Evolutionary conservation across 768 basidiomycete species (phyloP), one percentile per base, ranked within the genome.

Genomic region (Pleurotus cornucopiae): DNA sequence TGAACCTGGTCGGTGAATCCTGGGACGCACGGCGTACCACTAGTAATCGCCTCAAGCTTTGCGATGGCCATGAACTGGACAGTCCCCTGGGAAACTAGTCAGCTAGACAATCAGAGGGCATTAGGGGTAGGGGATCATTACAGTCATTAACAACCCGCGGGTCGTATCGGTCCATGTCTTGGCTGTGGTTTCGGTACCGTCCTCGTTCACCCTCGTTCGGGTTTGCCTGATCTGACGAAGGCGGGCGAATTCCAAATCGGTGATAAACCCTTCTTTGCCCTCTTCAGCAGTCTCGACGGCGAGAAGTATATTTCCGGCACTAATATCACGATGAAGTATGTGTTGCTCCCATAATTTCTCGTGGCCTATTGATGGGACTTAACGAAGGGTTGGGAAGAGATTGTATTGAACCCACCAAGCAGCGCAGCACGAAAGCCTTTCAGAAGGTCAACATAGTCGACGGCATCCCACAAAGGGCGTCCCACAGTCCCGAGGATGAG

Each of bases 381-480:
- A 30, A 30, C 26, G 26, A 30, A 30, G 26, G 26, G 26, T 30
- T 30, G 6, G 6, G 6, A 30, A 30, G 26, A 7, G 41, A 43
- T 14, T 6, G 41, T 43, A n/a, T 14, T 14, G n/a, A 20, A 47
- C 49, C 2, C 14, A 61, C 61, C 61, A 20, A 54, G 37, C 46
- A 62, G 41, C 21, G 61, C 61, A 49, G 52, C 61, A 18, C 58
- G 52, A 9, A 64, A 52, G 18, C 55, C 61, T 30, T 43, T 38
- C 18, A 64, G 59, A 18, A 62, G 45, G 9, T 64, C 61, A 30
- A 54, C 45, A 46, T 64, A 57, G 41, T 59, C 56, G 9, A 16
- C 47, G 53, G 52, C 60, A 38, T 64, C 61, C 61, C 61, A 62
- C 18, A 65, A 30, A 20, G 64, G 54, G 3, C 60, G 57, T 23